Conservation (phyloP, 345 rosid species). For the Raphanus sativus region DNA sequence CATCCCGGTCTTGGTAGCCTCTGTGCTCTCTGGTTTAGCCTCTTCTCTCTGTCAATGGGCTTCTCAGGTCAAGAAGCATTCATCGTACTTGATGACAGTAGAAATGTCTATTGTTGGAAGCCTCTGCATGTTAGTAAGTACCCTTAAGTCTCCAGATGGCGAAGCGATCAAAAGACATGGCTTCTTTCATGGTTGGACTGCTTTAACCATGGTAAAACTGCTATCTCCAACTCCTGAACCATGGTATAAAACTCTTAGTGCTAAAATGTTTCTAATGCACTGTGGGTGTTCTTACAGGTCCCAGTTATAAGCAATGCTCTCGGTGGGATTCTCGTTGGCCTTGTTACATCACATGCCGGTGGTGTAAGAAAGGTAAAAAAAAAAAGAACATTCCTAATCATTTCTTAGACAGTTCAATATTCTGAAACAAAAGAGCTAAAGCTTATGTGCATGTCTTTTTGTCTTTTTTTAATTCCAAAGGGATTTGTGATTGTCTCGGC, state of each 20-base stretch:
- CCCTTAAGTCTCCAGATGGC: slow-evolving; percentile 92
- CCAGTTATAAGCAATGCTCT: slow-evolving; percentile 80
- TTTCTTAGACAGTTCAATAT: not conserved
- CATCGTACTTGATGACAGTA: slow-evolving; percentile 91
- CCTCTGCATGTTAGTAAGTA: slow-evolving; percentile 80
- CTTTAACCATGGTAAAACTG: slow-evolving; percentile 51
- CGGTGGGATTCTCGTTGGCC: slow-evolving; percentile 96
- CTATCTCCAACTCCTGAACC: slow-evolving; percentile 6
- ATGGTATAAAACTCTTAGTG: not conserved
- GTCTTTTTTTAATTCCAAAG: slow-evolving; percentile 39
- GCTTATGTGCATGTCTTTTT: not conserved
- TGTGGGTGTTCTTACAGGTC: slow-evolving; percentile 48
- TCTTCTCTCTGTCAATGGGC: slow-evolving; percentile 97
- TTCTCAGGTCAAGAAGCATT: slow-evolving; percentile 96
- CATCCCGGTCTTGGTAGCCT: slow-evolving; percentile 87
- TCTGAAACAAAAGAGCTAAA: slow-evolving; percentile 3
- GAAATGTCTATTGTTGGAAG: slow-evolving; percentile 98
- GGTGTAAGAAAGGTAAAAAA: slow-evolving; percentile 88
- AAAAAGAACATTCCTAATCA: not conserved
- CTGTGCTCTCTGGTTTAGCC: slow-evolving; percentile 96
- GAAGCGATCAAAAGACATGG: slow-evolving; percentile 78
- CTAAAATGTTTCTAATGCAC: not conserved
- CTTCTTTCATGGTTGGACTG: slow-evolving; percentile 95
- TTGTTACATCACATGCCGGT: slow-evolving; percentile 91
- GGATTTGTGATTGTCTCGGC: slow-evolving; percentile 97